phyloP scores from a whole-genome alignment of 148 eudicot species.

The Silene conica region DNA sequence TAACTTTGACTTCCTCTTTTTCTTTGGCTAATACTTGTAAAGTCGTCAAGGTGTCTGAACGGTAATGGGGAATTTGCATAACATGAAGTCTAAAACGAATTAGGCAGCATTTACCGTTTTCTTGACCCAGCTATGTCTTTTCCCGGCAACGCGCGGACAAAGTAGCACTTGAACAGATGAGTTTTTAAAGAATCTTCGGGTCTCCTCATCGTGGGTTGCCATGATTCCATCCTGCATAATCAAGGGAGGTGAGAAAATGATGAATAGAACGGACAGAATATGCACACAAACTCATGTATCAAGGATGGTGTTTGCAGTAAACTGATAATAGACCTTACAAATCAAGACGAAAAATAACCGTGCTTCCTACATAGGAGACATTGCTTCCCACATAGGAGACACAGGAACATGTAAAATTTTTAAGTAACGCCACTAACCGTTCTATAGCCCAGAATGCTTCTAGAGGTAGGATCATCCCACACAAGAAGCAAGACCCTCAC shows the following conservation, averaged over 20 bases:
- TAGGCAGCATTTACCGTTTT: conserved; percentile 51
- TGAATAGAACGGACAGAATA: not conserved
- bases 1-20: not conserved
- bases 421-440: conserved; percentile 50
- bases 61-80: not conserved
- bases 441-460: conserved; percentile 84
- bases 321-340: not conserved
- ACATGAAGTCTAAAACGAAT: not conserved
- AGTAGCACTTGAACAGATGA: conserved; percentile 92
- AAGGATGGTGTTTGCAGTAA: not conserved
- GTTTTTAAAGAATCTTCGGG: conserved; percentile 89
- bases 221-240: conserved; percentile 82
- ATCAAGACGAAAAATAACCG: not conserved
- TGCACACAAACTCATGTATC: not conserved
- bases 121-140: conserved; percentile 86
- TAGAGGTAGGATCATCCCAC: conserved; percentile 99
- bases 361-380: no score
- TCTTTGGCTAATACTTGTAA: not conserved
- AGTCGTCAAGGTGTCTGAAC: not conserved
- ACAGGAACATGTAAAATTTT: not conserved
- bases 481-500: conserved; percentile 93
- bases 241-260: conserved; percentile 8
- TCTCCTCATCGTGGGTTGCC: conserved; percentile 98
- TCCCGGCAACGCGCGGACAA: conserved; percentile 85
- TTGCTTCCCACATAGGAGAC: not conserved